Conservation (phyloP, 1,139 yeast species). For the Geotrichum aggregatum region DNA sequence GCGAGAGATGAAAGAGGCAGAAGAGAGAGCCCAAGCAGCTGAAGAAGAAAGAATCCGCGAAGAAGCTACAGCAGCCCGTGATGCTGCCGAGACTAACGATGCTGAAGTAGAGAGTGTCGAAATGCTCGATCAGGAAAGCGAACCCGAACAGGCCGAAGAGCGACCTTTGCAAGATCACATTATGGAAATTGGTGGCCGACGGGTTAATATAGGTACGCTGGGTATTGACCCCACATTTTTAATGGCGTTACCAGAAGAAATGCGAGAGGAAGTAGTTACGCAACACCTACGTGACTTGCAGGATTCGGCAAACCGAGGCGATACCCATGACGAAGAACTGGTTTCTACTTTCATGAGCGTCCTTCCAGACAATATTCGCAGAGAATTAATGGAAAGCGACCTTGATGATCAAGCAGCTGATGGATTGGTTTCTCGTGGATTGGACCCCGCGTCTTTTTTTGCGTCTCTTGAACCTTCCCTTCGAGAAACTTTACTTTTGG, state of each 20-base stretch:
- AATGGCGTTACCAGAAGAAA: slow-evolving; percentile 86
- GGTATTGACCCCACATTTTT: slow-evolving; percentile 90
- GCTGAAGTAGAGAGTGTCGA: slow-evolving; percentile 22
- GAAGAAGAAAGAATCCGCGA: slow-evolving; percentile 21
- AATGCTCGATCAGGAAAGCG: slow-evolving; percentile 24
- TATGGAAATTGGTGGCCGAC: slow-evolving; percentile 72
- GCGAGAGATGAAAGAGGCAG: slow-evolving; percentile 31
- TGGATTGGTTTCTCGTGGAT: slow-evolving; percentile 29
- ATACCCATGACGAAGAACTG: slow-evolving; percentile 52
- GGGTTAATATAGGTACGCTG: slow-evolving; percentile 82
- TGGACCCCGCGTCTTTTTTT: slow-evolving; percentile 35
- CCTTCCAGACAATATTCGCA: slow-evolving; percentile 68
- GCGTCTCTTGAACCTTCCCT: slow-evolving; percentile 39
- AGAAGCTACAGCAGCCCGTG: slow-evolving; percentile 23
- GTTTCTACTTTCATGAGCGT: slow-evolving; percentile 82
- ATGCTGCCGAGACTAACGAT: slow-evolving; percentile 22
- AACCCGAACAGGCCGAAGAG: slow-evolving; percentile 11
- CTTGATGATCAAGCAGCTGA: slow-evolving; percentile 37
- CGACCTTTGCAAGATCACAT: slow-evolving; percentile 36
- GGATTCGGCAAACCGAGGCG: slow-evolving; percentile 39
- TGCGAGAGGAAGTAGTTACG: slow-evolving; percentile 87
- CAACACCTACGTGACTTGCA: slow-evolving; percentile 71
- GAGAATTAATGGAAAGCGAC: slow-evolving; percentile 70
- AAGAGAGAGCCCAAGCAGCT: slow-evolving; percentile 31
- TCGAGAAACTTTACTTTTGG: slow-evolving; percentile 37